Conservation (phyloP, 2,329 filamentous ascomycete genomes). For the Cladosporium sp. region DNA sequence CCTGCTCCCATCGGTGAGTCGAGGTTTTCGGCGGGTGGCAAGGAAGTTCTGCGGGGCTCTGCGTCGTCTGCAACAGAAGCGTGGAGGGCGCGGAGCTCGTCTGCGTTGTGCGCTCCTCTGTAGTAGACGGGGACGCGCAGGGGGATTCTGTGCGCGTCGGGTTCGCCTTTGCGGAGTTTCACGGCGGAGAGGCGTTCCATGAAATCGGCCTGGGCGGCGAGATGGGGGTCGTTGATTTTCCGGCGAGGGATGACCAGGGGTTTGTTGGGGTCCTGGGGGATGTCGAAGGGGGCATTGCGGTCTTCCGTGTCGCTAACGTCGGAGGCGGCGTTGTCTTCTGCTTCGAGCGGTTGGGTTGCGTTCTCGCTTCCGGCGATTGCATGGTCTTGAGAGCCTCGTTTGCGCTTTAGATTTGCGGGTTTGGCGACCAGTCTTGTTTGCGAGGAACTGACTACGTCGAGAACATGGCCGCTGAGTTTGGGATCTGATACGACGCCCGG, state of each 20-base stretch:
- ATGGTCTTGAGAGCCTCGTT: slow-evolving; percentile 20
- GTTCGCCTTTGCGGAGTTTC: slow-evolving; percentile 40
- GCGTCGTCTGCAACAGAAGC: background rate
- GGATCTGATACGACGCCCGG: slow-evolving; percentile 40
- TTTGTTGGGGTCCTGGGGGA: slow-evolving; percentile 8
- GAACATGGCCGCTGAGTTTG: slow-evolving; percentile 51
- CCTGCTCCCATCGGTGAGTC: no score
- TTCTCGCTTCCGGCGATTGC: slow-evolving; percentile 13
- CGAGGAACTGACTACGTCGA: slow-evolving; percentile 69
- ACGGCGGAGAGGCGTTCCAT: slow-evolving; percentile 37
- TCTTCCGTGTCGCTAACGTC: slow-evolving; percentile 5
- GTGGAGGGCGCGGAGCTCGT: slow-evolving; percentile 3
- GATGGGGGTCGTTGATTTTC: slow-evolving; percentile 17
- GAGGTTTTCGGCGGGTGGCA: no score
- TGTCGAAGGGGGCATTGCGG: background rate
- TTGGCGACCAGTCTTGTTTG: slow-evolving; percentile 66
- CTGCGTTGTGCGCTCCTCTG: slow-evolving; percentile 9
- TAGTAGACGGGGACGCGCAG: slow-evolving; percentile 10
- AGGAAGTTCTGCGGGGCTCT: no score
- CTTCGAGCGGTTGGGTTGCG: background rate
- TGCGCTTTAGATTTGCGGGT: slow-evolving; percentile 47
- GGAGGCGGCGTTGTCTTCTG: slow-evolving; percentile 13
- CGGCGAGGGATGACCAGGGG: slow-evolving; percentile 22
- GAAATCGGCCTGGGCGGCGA: slow-evolving; percentile 33
- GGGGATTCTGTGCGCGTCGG: slow-evolving; percentile 19